Evolutionary conservation across 2,329 filamentous ascomycete species (phyloP), one percentile per base, ranked within the genome.

Genomic region (Botrytis fabae): DNA sequence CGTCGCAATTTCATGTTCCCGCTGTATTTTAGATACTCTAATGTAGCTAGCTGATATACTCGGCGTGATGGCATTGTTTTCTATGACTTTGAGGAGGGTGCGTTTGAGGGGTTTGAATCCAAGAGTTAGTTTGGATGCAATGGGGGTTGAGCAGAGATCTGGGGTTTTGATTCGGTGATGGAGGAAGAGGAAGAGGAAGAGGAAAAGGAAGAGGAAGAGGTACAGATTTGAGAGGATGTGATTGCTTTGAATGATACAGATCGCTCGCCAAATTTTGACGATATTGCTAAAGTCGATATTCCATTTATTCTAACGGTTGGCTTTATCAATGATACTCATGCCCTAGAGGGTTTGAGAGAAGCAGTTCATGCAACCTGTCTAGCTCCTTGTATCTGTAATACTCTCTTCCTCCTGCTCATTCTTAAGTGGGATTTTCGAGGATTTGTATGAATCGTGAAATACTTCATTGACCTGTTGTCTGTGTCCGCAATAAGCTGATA

Each of bases 191-290:
- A 32, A 32, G 32, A 32, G 32, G 32, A 4, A 32, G 32, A 32
- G 32, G 32, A 3, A 32, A 3, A 32, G 32, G 32, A 32, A 32
- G 32, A 32, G 32, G 32, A 4, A 32, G 32, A 2, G 32, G 2
- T 28, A 28, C 28, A 28, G 32, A 32, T 32, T 32, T 32, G 32
- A 32, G 32, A 32, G 32, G 32, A 32, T 32, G 32, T 88, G 85
- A 75, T 92, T 90, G 1, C 88, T 86, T 77, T 90, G 87, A 78
- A 93, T 93, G 80, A 93, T 93, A 80, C 91, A 93, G 12, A 91
- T 91, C 0, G 85, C 88, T 2, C 89, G 86, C 91, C 91, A 93
- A 75, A 93, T 89, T 78, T 88, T 84, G 64, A 89, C 82, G 18
- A 4, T 89, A 83, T 42, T 84, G 82, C 22, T 78, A 76, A 86